A percentile compares a stretch with the other conserved stretches of the same genome.
These are phyloP conservation scores for Suillus clintonianus DNA, from an alignment of 768 basidiomycete species.

Conservation along the genomic window DNA sequence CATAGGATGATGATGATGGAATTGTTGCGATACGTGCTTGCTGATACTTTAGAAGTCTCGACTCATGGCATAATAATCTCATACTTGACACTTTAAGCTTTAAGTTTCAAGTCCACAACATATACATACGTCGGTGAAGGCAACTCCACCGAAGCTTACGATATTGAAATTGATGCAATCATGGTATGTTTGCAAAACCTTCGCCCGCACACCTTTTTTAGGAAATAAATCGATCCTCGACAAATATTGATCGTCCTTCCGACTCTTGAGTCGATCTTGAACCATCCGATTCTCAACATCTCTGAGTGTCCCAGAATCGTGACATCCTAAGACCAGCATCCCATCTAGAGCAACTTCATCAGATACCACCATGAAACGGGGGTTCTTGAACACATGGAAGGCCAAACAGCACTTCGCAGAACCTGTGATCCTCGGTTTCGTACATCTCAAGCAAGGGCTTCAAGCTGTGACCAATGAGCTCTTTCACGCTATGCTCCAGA, in stretches of 20 bases:
- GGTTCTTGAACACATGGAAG: conserved; percentile 14
- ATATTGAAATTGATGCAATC: no score
- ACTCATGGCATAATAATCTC: neutral
- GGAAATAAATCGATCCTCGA: no score
- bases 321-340: no score
- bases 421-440: conserved; percentile 97
- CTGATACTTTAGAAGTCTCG: neutral
- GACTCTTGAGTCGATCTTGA: no score
- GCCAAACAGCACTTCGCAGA: conserved; percentile 12
- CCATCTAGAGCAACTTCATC: neutral
- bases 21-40: neutral
- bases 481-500: conserved; percentile 69
- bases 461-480: conserved; percentile 76
- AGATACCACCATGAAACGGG: conserved; percentile 30
- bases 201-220: no score
- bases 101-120: no score
- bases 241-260: no score
- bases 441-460: conserved; percentile 84
- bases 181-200: no score
- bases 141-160: no score
- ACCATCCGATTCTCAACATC: neutral
- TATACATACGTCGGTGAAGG: no score
- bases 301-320: neutral
- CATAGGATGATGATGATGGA: neutral
- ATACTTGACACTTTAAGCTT: neutral